Conservation (phyloP, 768 basidiomycete species). For the Mycena olivaceomarginata region DNA sequence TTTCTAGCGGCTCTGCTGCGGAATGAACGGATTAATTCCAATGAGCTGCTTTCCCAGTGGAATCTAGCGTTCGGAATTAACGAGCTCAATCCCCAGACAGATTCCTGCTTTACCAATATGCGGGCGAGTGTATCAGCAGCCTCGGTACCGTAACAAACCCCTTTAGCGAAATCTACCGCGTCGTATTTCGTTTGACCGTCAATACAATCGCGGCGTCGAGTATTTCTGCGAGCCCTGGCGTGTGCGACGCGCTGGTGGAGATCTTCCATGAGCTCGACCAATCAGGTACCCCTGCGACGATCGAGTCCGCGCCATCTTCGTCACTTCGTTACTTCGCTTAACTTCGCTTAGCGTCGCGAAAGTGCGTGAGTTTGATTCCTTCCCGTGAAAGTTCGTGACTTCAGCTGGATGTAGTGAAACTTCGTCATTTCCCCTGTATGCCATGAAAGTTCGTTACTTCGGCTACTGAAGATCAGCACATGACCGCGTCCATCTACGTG, state of each 20-base stretch:
- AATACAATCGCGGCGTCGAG: slow-evolving; percentile 18
- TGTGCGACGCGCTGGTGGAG: neutral
- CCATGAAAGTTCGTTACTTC: too few relatives aligned
- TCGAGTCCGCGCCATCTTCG: too few relatives aligned
- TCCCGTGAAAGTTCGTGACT: too few relatives aligned
- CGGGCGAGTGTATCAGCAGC: neutral
- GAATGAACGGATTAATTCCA: neutral
- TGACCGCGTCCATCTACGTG: too few relatives aligned
- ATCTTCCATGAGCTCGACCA: slow-evolving; percentile 6
- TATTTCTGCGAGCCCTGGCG: neutral
- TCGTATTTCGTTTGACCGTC: slow-evolving; percentile 22
- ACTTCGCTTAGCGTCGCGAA: too few relatives aligned
- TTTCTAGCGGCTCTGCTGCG: neutral
- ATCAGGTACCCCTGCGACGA: neutral
- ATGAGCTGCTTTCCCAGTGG: neutral
- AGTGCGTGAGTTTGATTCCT: too few relatives aligned
- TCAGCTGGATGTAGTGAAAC: too few relatives aligned
- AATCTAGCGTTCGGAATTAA: too few relatives aligned
- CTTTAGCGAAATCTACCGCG: slow-evolving; percentile 1
- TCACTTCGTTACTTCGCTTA: too few relatives aligned
- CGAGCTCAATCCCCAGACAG: neutral
- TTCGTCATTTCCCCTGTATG: too few relatives aligned
- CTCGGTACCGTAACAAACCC: slow-evolving; percentile 7
- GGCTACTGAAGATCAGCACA: too few relatives aligned
- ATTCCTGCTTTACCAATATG: slow-evolving; percentile 15